Evolutionary conservation across 768 basidiomycete genomes (phyloP).

Genomic region (Rhodotorula sphaerocarpa): DNA sequence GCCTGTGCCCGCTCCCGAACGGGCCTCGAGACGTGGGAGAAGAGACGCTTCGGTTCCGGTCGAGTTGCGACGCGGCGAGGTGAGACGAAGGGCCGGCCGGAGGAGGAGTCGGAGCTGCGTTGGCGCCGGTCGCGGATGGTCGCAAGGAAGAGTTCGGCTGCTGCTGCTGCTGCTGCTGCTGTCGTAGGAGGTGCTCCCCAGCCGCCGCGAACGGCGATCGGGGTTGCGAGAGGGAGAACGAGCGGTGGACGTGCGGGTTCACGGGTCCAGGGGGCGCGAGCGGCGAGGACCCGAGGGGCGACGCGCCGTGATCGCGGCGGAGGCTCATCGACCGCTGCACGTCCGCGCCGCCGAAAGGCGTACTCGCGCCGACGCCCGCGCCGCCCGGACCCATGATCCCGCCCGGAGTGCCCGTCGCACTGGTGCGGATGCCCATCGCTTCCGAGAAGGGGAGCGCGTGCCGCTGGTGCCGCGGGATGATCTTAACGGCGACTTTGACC

Average conservation of each 20-base stretch:
- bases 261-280: no score
- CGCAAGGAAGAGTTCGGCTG: no score
- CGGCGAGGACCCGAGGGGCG: no score
- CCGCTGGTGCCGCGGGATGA: constrained; percentile 22
- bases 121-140: neutral
- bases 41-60: neutral
- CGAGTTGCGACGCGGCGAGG: neutral
- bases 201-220: neutral
- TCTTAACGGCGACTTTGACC: constrained; percentile 36
- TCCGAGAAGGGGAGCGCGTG: neutral
- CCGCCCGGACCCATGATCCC: no score
- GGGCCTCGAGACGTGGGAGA: no score
- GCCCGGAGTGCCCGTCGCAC: no score
- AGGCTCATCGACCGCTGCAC: no score
- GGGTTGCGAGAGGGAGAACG: neutral
- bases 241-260: neutral
- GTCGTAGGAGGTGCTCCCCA: neutral
- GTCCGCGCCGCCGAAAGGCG: no score
- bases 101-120: neutral
- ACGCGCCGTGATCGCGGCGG: no score
- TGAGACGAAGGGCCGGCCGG: neutral
- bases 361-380: neutral
- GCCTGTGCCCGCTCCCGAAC: no score
- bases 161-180: no score
- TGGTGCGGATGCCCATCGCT: neutral